Evolutionary conservation across 768 basidiomycete species (phyloP).

Genomic region (Russula lepida): DNA sequence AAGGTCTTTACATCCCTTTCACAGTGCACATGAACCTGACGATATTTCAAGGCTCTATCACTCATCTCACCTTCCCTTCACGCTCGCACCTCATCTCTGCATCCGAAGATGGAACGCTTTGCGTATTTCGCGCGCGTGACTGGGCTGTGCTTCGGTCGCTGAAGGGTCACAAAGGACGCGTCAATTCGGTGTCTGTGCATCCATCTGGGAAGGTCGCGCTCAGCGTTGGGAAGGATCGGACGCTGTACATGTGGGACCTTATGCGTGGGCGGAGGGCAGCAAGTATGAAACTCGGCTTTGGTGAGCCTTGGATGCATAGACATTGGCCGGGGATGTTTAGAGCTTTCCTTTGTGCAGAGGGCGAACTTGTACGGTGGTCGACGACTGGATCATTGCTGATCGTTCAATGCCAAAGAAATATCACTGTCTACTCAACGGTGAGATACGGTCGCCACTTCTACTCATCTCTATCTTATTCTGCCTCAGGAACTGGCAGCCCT

Average conservation of each 20-base stretch:
- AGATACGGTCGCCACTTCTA: conserved; percentile 8
- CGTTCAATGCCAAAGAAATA: conserved; percentile 64
- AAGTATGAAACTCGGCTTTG: conserved; percentile 83
- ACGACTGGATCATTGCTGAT: conserved; percentile 67
- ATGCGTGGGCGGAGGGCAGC: conserved; percentile 90
- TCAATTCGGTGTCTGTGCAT: conserved; percentile 87
- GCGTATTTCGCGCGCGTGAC: conserved; percentile 86
- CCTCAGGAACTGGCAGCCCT: conserved; percentile 69
- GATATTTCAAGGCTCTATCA: conserved; percentile 68
- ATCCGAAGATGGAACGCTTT: conserved; percentile 87
- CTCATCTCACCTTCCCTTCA: conserved; percentile 76
- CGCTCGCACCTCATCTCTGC: conserved; percentile 86
- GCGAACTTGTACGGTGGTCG: conserved; percentile 88
- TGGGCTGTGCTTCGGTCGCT: conserved; percentile 84
- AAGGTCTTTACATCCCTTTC: conserved; percentile 46
- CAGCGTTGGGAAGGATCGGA: conserved; percentile 84
- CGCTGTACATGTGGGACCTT: conserved; percentile 96
- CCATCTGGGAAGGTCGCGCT: conserved; percentile 88
- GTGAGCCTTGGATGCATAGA: conserved; percentile 33
- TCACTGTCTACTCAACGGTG: conserved; percentile 83
- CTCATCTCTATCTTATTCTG: neutral
- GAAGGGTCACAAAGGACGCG: conserved; percentile 89
- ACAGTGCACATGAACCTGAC: neutral
- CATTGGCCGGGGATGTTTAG: neutral
- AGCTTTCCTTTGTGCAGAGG: conserved; percentile 45